Percentiles rank a stretch among this genome's conserved stretches.
Evolutionary conservation across 2,329 filamentous ascomycete genomes (phyloP).

Genomic region (Epichloe sibirici): DNA sequence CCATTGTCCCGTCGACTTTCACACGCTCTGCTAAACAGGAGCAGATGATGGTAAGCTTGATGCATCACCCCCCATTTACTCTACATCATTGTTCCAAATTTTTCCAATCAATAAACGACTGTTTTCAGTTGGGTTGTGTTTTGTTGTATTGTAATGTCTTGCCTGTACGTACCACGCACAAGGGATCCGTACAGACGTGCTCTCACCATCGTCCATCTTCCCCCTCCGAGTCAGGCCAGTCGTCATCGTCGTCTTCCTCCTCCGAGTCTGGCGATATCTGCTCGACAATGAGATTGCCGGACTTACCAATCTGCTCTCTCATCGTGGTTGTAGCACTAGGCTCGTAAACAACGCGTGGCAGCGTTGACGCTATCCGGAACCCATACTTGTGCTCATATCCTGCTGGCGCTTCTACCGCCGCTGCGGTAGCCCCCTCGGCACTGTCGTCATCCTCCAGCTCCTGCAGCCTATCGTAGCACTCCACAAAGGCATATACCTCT

Average conservation of each 20-base stretch:
- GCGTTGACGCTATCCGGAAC: conserved; percentile 75
- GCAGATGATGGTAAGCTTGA: too few species aligned
- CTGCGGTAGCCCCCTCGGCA: background rate
- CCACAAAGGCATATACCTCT: conserved; percentile 90
- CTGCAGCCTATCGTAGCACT: conserved; percentile 64
- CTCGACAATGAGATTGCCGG: conserved; percentile 85
- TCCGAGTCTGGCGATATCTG: conserved; percentile 27
- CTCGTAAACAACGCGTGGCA: conserved; percentile 74
- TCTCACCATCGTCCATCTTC: conserved; percentile 14
- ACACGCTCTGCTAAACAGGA: too few species aligned
- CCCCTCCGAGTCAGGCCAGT: background rate
- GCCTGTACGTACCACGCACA: background rate
- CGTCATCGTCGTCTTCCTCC: conserved; percentile 20
- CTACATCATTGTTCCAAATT: too few species aligned
- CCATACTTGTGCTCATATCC: conserved; percentile 66
- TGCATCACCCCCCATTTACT: too few species aligned
- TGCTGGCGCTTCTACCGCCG: conserved; percentile 5
- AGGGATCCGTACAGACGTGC: background rate
- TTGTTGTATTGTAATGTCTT: background rate
- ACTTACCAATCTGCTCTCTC: conserved; percentile 62
- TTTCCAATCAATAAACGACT: too few species aligned
- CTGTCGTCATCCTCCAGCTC: conserved; percentile 35
- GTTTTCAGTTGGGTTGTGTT: too few species aligned
- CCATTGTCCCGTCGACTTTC: too few species aligned
- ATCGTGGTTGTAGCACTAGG: conserved; percentile 54